These are phyloP conservation scores for Hyaloperonospora arabidopsidis DNA, from an alignment of 352 stramenopile species.

Conservation along the genomic window DNA sequence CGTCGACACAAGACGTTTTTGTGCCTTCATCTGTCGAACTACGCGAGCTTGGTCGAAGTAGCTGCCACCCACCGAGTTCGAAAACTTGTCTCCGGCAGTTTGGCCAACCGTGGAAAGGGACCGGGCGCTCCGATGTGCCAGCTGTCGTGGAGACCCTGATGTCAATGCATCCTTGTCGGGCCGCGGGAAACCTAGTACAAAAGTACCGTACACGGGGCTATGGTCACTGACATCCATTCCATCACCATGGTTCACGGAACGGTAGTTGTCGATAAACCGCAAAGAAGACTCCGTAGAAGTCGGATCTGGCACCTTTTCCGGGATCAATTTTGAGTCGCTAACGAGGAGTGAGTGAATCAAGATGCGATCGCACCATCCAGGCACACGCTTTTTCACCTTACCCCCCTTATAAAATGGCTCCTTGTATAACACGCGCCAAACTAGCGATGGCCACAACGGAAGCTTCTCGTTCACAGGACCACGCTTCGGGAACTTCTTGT, in stretches of 20 bases:
- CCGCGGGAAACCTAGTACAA: constrained; percentile 66
- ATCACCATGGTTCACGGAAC: constrained; percentile 70
- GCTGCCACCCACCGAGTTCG: constrained; percentile 36
- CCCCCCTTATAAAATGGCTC: constrained; percentile 87
- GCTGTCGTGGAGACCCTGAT: constrained; percentile 15
- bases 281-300: constrained; percentile 31
- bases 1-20: constrained; percentile 50
- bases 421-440: constrained; percentile 81
- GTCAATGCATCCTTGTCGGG: constrained; percentile 19
- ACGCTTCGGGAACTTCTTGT: constrained; percentile 83
- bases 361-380: constrained; percentile 83
- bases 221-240: constrained; percentile 82
- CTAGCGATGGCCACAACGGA: constrained; percentile 58
- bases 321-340: constrained; percentile 68
- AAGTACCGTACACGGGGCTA: constrained; percentile 68
- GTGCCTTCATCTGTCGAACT: constrained; percentile 51
- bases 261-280: constrained; percentile 64
- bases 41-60: constrained; percentile 77
- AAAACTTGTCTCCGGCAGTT: constrained; percentile 21
- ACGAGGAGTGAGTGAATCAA: constrained; percentile 75
- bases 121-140: constrained; percentile 33
- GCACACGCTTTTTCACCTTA: constrained; percentile 85
- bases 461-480: constrained; percentile 51
- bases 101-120: constrained; percentile 40
- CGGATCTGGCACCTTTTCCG: constrained; percentile 64